Base-by-base conservation (phyloP, 2,329 filamentous ascomycete species). In the Fulvia fulva region DNA sequence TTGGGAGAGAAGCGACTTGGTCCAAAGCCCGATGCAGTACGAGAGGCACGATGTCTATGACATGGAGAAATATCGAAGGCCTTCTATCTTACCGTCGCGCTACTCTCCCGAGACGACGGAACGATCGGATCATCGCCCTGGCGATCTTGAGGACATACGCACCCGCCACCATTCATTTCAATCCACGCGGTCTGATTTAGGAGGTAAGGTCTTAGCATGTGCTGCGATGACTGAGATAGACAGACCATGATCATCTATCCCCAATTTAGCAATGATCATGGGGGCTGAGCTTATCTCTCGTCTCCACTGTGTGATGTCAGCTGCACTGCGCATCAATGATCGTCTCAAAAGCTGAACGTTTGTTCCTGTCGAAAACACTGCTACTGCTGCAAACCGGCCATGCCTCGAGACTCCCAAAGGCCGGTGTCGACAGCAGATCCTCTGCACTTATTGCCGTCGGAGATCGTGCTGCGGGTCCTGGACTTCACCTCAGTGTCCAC, bases 381-480 rank as follows among this genome's bases (percentile, higher is more conserved):
- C 37, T 41, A n/a, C n/a, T 41, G 3, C 4, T 19, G 19, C 14
- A 16, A 4, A 41, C 19, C 37, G 14, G 5, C 37, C 19, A 41
- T 41, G 37, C 14, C 5, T n/a, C 14, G 8, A 41, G 37, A 19
- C 3, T 6, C 16, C 37, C 14, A 41, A 2, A n/a, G 19, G 16
- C 37, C n/a, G 7, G 14, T 14, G 16, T n/a, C 4, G 37, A 51
- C 12, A 9, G 52, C 51, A 25, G 68, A 71, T 60, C 67, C 70
- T 2, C 46, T 71, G 45, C 53, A 56, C n/a, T 22, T 59, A 1
- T 53, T 78, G 0, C 76, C 76, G 0, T 68, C 75, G 1, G 76
- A 78, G 63, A 68, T 78, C 30, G 69, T 77, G 32, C 67, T 78
- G 23, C 73, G 70, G 14, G 71, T 77, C 22, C 59, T 78, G 22